A percentile compares a stretch with the other conserved stretches of the same genome.
phyloP scores from a whole-genome alignment of 208 protist species.

The Leishmania guyanensis region DNA sequence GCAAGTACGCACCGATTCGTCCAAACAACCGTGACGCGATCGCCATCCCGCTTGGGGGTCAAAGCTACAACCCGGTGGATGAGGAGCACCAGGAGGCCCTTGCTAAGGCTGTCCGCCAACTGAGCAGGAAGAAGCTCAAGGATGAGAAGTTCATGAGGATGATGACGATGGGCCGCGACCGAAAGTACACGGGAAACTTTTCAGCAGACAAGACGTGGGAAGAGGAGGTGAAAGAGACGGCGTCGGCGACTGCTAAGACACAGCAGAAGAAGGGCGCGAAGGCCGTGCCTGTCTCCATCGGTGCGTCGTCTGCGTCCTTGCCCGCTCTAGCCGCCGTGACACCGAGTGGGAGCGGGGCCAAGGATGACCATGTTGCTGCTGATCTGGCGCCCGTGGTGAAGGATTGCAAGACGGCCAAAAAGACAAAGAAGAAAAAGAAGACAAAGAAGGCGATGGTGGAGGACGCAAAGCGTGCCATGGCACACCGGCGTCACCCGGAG shows the following conservation, averaged over 20 bases:
- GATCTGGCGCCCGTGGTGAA: constrained; percentile 5
- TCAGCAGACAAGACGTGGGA: constrained; percentile 81
- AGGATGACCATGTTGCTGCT: not conserved
- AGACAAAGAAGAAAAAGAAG: constrained; percentile 37
- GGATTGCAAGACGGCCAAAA: constrained; percentile 10
- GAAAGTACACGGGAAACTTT: constrained; percentile 53
- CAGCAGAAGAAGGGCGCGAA: constrained; percentile 24
- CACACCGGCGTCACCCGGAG: constrained; percentile 78
- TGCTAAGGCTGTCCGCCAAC: constrained; percentile 52
- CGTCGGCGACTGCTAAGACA: constrained; percentile 1
- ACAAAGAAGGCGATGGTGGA: constrained; percentile 31
- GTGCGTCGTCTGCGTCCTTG: not conserved
- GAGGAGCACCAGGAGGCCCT: constrained; percentile 80
- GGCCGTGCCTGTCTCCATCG: not conserved
- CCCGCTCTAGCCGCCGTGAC: not conserved
- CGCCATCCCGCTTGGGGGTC: constrained; percentile 62
- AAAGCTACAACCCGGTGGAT: constrained; percentile 88
- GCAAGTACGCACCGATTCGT: constrained; percentile 70
- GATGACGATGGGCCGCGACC: constrained; percentile 64
- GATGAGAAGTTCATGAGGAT: constrained; percentile 75
- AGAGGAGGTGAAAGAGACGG: constrained; percentile 65
- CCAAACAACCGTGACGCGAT: constrained; percentile 88
- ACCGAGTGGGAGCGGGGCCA: not conserved
- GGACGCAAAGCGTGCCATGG: constrained; percentile 49
- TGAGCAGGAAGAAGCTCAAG: constrained; percentile 63